Evolutionary conservation across 768 basidiomycete species (phyloP).

Genomic region (Podaxis sp.): DNA sequence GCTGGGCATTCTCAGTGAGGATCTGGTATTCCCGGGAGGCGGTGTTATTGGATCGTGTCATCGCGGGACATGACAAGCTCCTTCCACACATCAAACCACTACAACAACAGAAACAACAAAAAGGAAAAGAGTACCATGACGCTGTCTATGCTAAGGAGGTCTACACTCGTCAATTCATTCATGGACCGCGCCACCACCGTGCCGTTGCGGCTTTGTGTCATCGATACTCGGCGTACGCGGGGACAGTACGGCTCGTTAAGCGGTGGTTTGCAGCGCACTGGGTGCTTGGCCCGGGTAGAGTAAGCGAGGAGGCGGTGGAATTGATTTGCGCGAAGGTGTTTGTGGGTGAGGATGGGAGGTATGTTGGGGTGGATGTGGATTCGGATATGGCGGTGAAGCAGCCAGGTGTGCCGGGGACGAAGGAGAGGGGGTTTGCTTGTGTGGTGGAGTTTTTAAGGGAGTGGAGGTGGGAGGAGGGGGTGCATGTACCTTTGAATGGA

Average conservation of each 20-base stretch:
- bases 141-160: slow-evolving; percentile 57
- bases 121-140: slow-evolving; percentile 50
- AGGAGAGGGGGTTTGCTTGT: slow-evolving; percentile 76
- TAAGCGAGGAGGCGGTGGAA: slow-evolving; percentile 81
- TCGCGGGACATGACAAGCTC: slow-evolving; percentile 42
- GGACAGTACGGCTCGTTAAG: slow-evolving; percentile 86
- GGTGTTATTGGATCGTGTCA: slow-evolving; percentile 69
- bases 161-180: slow-evolving; percentile 72
- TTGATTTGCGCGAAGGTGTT: slow-evolving; percentile 82
- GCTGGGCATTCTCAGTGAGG: slow-evolving; percentile 82
- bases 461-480: slow-evolving; percentile 81
- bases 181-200: slow-evolving; percentile 82
- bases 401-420: slow-evolving; percentile 63
- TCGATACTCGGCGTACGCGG: slow-evolving; percentile 74
- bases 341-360: slow-evolving; percentile 45
- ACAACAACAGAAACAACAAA: slow-evolving; percentile 37
- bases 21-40: slow-evolving; percentile 91
- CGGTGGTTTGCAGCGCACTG: slow-evolving; percentile 93
- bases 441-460: slow-evolving; percentile 72
- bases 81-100: slow-evolving; percentile 38
- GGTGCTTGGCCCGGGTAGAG: slow-evolving; percentile 65
- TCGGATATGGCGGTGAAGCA: slow-evolving; percentile 29
- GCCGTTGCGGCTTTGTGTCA: slow-evolving; percentile 80
- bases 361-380: slow-evolving; percentile 30
- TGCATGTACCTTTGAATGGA: slow-evolving; percentile 76